A percentile compares a stretch with the other conserved stretches of the same genome.
These are phyloP conservation scores for Ceratocystis lukuohia DNA, from an alignment of 2,329 filamentous ascomycete genomes.

Conservation along the genomic window DNA sequence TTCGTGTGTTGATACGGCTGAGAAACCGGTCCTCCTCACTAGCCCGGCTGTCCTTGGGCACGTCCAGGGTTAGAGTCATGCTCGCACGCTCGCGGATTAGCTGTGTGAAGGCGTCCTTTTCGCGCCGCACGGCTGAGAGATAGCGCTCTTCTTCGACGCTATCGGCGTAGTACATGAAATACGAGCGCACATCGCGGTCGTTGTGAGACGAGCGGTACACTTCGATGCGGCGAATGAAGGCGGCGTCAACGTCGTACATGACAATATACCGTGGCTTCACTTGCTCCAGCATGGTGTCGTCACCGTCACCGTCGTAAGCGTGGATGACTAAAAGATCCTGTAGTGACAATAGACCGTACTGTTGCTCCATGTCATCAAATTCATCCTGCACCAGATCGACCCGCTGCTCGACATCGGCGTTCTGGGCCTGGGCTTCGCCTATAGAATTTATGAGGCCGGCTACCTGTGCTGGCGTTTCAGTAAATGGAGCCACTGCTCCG, in stretches of 20 bases:
- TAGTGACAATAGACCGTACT: conserved; percentile 84
- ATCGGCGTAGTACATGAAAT: conserved; percentile 91
- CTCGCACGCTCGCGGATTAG: conserved; percentile 86
- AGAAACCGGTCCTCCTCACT: conserved; percentile 69
- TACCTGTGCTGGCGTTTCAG: conserved; percentile 3
- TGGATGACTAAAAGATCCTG: conserved; percentile 78
- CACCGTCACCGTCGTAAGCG: conserved; percentile 87
- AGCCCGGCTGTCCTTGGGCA: conserved; percentile 49
- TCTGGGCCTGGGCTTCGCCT: not conserved
- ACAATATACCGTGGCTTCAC: conserved; percentile 86
- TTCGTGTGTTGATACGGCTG: conserved; percentile 89
- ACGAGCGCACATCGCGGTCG: conserved; percentile 77
- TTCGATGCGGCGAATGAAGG: conserved; percentile 87
- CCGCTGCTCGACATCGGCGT: conserved; percentile 55
- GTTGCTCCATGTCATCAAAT: conserved; percentile 81
- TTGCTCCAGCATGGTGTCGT: conserved; percentile 93
- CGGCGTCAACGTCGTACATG: conserved; percentile 94
- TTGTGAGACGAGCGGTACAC: conserved; percentile 92
- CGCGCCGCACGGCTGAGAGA: conserved; percentile 73
- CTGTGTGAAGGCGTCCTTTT: conserved; percentile 92
- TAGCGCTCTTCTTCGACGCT: conserved; percentile 95
- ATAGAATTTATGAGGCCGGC: not conserved
- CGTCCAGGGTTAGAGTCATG: conserved; percentile 65
- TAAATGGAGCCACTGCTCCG: not conserved
- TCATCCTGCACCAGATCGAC: conserved; percentile 62